Conservation (phyloP, 441 rosid genomes). For the Corymbia citriodora region DNA sequence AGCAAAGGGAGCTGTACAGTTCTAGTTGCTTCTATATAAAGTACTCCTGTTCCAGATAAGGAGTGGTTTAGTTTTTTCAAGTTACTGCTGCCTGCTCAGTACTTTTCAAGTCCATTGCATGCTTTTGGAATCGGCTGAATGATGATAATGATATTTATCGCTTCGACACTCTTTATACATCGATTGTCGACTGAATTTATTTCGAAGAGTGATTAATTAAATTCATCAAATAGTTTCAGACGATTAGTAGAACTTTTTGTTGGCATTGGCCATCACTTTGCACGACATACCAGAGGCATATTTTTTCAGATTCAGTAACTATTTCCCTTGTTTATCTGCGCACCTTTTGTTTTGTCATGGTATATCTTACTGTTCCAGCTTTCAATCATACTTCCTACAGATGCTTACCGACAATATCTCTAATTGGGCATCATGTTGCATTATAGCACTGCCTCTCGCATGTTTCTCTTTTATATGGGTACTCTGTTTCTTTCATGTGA, state of each 20-base stretch:
- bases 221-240: neutral
- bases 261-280: slow-evolving; percentile 94
- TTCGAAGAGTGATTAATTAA: neutral
- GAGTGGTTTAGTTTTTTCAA: neutral
- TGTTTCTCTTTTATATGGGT: neutral
- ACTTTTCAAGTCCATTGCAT: neutral
- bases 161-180: neutral
- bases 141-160: neutral
- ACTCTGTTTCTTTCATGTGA: neutral
- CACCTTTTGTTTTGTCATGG: neutral
- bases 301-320: slow-evolving; percentile 2
- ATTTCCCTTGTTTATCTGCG: neutral
- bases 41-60: neutral
- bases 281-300: slow-evolving; percentile 95
- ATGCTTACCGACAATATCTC: neutral
- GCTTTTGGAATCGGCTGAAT: neutral
- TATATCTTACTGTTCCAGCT: neutral
- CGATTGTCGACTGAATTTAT: neutral
- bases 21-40: neutral
- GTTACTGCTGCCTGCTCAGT: neutral
- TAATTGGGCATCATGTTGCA: neutral
- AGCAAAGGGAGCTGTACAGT: neutral
- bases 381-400: neutral
- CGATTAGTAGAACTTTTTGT: neutral
- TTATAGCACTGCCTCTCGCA: neutral